phyloP scores from a whole-genome alignment of 2,329 filamentous ascomycete species.

The Trichophyton simii region DNA sequence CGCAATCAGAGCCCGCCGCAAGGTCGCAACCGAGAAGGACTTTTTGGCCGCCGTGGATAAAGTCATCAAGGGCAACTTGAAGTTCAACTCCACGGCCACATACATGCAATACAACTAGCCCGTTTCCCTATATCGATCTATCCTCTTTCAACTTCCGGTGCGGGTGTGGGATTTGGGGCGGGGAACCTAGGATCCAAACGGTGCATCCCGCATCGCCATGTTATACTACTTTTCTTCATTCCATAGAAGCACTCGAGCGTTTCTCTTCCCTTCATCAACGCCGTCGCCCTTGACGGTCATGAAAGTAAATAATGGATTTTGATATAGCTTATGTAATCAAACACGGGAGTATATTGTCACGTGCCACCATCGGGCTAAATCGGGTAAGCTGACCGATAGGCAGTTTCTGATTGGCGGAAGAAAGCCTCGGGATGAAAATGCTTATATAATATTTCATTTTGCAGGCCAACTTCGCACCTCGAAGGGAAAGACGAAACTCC shows the following conservation, averaged over 20 bases:
- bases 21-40: constrained; percentile 98
- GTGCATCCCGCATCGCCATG: not conserved
- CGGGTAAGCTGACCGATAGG: constrained; percentile 28
- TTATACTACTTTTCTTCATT: constrained; percentile 3
- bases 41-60: constrained; percentile 97
- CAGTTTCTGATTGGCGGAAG: constrained; percentile 23
- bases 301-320: not conserved
- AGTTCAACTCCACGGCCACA: constrained; percentile 96
- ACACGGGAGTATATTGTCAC: not conserved
- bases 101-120: constrained; percentile 98
- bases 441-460: constrained; percentile 25
- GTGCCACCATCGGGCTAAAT: constrained; percentile 16
- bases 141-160: not conserved
- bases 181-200: not conserved
- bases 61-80: constrained; percentile 97
- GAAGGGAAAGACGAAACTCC: not conserved
- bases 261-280: not conserved
- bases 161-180: not conserved
- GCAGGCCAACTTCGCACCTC: constrained; percentile 3
- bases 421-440: constrained; percentile 23
- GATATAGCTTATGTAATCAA: not conserved
- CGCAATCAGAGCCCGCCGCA: constrained; percentile 82
- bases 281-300: not conserved
- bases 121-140: not conserved
- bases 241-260: not conserved